Percentiles rank a stretch among this genome's conserved stretches.
phyloP scores from a whole-genome alignment of 2,329 filamentous ascomycete species.

The Coniosporium tulheliwenetii region DNA sequence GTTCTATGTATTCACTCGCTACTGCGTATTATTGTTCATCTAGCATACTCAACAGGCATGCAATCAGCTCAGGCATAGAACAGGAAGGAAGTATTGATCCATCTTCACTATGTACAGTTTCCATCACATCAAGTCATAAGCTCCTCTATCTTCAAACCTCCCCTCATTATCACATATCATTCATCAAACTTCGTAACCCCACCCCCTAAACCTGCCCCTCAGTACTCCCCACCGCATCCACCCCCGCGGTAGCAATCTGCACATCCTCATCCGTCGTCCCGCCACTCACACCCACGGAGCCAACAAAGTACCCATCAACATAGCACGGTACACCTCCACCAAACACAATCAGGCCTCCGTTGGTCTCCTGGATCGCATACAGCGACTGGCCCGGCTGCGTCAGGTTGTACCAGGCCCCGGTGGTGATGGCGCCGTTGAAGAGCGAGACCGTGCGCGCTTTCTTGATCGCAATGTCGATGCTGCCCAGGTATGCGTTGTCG shows the following conservation, averaged over 20 bases:
- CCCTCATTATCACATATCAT: too few relatives aligned
- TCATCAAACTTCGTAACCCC: too few relatives aligned
- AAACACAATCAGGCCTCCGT: constrained; percentile 13
- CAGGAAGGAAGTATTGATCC: too few relatives aligned
- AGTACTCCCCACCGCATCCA: constrained; percentile 1
- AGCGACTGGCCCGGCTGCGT: constrained; percentile 8
- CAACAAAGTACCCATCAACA: constrained; percentile 11
- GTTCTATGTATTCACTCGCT: too few relatives aligned
- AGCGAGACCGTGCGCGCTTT: constrained; percentile 13
- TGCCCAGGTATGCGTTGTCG: constrained; percentile 13
- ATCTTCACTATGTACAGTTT: too few relatives aligned
- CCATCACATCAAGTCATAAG: too few relatives aligned
- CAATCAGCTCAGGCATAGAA: too few relatives aligned
- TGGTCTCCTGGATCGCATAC: constrained; percentile 11
- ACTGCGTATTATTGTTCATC: too few relatives aligned
- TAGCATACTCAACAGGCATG: too few relatives aligned
- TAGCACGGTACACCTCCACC: constrained; percentile 12
- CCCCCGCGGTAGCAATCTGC: constrained; percentile 4
- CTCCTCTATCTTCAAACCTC: too few relatives aligned
- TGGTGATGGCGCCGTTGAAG: constrained; percentile 13
- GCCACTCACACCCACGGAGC: constrained; percentile 13
- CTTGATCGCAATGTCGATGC: constrained; percentile 13
- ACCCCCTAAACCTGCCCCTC: too few relatives aligned
- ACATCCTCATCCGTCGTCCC: constrained; percentile 13
- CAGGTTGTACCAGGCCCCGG: constrained; percentile 9